A percentile compares a stretch with the other conserved stretches of the same genome.
phyloP scores from a whole-genome alignment of 2,329 filamentous ascomycete genomes.

The Curvularia sp. region DNA sequence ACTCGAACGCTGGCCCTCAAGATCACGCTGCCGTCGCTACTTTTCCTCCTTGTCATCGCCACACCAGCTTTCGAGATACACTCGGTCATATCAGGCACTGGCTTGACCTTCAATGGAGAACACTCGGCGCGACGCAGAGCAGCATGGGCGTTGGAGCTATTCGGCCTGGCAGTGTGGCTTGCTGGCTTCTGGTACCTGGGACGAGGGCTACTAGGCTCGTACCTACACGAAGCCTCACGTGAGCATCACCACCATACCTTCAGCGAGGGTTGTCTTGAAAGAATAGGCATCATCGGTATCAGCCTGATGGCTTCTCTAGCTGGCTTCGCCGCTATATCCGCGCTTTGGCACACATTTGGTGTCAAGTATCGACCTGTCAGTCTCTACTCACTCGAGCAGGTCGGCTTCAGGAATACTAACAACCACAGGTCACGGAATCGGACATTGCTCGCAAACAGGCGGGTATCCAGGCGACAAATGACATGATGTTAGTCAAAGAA shows the following conservation, averaged over 20 bases:
- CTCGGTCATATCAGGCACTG: constrained; percentile 63
- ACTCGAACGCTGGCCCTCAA: constrained; percentile 73
- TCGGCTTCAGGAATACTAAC: constrained; percentile 22
- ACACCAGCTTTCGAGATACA: constrained; percentile 83
- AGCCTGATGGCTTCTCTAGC: constrained; percentile 87
- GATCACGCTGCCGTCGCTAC: constrained; percentile 72
- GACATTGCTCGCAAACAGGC: constrained; percentile 80
- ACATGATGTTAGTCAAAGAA: constrained; percentile 79
- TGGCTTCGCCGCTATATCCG: constrained; percentile 87
- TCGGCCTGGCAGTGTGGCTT: constrained; percentile 73
- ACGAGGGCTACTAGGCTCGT: constrained; percentile 64
- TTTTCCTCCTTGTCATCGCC: constrained; percentile 75
- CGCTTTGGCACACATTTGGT: constrained; percentile 83
- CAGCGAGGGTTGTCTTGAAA: constrained; percentile 64
- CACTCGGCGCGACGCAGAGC: constrained; percentile 64
- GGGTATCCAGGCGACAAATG: constrained; percentile 77
- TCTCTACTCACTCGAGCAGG: not conserved
- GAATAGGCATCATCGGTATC: constrained; percentile 85
- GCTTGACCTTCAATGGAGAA: constrained; percentile 69
- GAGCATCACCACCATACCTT: constrained; percentile 56
- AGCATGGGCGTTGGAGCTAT: constrained; percentile 69
- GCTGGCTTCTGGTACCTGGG: constrained; percentile 79
- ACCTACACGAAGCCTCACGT: constrained; percentile 57
- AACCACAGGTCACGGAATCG: constrained; percentile 66
- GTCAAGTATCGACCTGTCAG: constrained; percentile 65